These are phyloP conservation scores for Quercus agrifolia DNA, from an alignment of 306 rosid species.

Conservation along the genomic window DNA sequence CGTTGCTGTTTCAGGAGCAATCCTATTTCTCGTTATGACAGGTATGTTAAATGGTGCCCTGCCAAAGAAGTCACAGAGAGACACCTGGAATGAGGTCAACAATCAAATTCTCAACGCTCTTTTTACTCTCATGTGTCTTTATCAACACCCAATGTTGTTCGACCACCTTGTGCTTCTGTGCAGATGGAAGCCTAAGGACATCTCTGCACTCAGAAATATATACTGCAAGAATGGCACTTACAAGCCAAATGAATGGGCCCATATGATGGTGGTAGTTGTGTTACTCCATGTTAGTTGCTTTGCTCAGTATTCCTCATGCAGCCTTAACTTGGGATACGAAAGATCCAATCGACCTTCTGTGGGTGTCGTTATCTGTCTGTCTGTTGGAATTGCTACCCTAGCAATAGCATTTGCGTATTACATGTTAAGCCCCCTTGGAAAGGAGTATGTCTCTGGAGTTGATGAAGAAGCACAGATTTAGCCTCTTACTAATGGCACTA, in stretches of 20 bases:
- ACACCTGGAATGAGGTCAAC: conserved; percentile 55
- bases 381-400: conserved; percentile 47
- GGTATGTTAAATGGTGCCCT: conserved; percentile 51
- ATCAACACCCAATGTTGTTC: conserved; percentile 53
- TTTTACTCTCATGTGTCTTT: conserved; percentile 60
- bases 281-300: conserved; percentile 59
- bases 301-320: conserved; percentile 58
- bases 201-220: conserved; percentile 28
- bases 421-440: conserved; percentile 54
- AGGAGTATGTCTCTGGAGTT: conserved; percentile 24
- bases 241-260: conserved; percentile 49
- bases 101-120: conserved; percentile 66
- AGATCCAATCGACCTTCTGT: conserved; percentile 38
- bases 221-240: conserved; percentile 51
- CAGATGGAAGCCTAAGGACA: conserved; percentile 52
- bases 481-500: neutral
- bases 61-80: conserved; percentile 34
- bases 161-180: conserved; percentile 47
- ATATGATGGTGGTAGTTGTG: conserved; percentile 45
- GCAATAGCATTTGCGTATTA: conserved; percentile 41
- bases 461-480: conserved; percentile 37
- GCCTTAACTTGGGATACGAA: conserved; percentile 48
- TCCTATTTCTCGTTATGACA: conserved; percentile 62
- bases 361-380: conserved; percentile 42
- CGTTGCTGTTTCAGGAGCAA: conserved; percentile 47